Percentiles rank a stretch among this genome's conserved stretches.
Conservation (phyloP, 495 filamentous ascomycete genomes). For the Glarea lozoyensis region DNA sequence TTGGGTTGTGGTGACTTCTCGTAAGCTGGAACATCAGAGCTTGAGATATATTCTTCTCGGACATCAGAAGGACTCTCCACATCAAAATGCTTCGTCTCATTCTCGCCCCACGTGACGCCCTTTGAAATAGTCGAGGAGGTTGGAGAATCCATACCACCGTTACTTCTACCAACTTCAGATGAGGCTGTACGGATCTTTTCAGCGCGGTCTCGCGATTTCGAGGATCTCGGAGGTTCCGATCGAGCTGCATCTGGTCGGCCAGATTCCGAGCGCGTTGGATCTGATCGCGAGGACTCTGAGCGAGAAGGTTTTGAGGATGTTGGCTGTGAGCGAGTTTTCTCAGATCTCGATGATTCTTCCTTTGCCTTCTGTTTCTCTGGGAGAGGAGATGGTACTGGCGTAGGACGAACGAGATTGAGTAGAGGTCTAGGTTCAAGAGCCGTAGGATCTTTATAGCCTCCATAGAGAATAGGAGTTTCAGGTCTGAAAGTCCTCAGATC, state of each 20-base stretch:
- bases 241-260: not conserved
- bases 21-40: too few species aligned
- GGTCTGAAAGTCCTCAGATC: slow-evolving; percentile 24
- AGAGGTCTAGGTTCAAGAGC: slow-evolving; percentile 28
- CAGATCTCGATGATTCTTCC: not conserved
- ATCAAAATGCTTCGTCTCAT: slow-evolving; percentile 51
- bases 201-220: slow-evolving; percentile 4
- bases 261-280: not conserved
- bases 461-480: slow-evolving; percentile 2
- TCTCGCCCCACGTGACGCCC: slow-evolving; percentile 51
- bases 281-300: slow-evolving; percentile 3
- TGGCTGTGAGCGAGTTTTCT: not conserved
- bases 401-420: slow-evolving; percentile 43
- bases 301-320: not conserved
- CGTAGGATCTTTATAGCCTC: slow-evolving; percentile 22
- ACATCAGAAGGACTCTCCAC: slow-evolving; percentile 39
- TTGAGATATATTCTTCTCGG: slow-evolving; percentile 18
- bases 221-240: not conserved
- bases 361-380: slow-evolving; percentile 16
- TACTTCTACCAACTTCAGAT: slow-evolving; percentile 12
- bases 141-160: slow-evolving; percentile 8
- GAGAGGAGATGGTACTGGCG: slow-evolving; percentile 33
- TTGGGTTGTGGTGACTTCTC: too few species aligned
- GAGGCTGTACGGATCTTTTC: not conserved
- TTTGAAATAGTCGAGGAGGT: slow-evolving; percentile 33